Evolutionary conservation across 2,329 filamentous ascomycete genomes (phyloP), one percentile per base, ranked within the genome.

Genomic region (Aspergillus sp.): DNA sequence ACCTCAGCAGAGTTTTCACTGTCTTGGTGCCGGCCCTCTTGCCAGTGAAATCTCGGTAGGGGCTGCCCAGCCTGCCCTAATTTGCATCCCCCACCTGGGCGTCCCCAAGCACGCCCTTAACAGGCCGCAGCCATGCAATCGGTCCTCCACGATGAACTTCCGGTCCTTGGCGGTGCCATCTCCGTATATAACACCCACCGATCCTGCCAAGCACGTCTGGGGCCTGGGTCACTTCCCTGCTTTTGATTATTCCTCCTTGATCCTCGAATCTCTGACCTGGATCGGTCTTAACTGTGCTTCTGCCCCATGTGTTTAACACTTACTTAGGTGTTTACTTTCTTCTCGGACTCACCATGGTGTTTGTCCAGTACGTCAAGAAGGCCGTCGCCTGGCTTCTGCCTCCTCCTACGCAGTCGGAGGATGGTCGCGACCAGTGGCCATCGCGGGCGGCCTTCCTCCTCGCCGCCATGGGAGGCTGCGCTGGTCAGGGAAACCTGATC

Each of bases 391-490:
- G 68, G 64, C 55, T 77, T 12, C 72, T 72, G 17, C 74, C 75
- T 15, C 62, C 65, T 11, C 64, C 68, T 15, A 62, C 59, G 59
- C 57, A 77, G 66, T 66, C 74, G 2, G 74, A 72, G 25, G 76
- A 79, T 65, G 76, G 76, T 4, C 74, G 77, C 55, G 82, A 84
- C 68, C 79, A 83, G 62, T 85, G 82, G 82, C 80, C 81, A 1
- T 84, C 81, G 1, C 74, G 82, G 39, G 74, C 81, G 2, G 78
- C 82, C 12, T 85, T 84, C 67, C 72, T 85, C 6, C 79, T 85
- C 25, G 82, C 83, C 17, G 79, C 82, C 3, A 84, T 85, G 82
- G 82, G 83, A 44, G 83, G 83, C 51, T 83, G 81, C 62, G 82
- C 81, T 1, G 83, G 83, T 48, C 82, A 84, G 73, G 83, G 83